Percentiles rank a stretch among this genome's conserved stretches.
These are phyloP conservation scores for Camelina neglecta DNA, from an alignment of 345 rosid species.

Conservation along the genomic window DNA sequence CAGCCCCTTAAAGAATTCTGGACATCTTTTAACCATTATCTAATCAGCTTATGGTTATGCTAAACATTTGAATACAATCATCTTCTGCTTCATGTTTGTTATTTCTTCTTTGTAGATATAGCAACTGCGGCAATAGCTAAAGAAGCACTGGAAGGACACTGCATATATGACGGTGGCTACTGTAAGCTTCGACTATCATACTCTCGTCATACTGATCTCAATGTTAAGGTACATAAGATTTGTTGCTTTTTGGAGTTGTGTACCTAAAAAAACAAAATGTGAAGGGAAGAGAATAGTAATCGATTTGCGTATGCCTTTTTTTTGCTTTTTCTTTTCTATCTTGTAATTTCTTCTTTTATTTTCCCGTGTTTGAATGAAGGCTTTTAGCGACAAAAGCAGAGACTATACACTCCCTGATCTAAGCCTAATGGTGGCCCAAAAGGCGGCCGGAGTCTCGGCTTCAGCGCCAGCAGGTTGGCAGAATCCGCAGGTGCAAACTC, in stretches of 20 bases:
- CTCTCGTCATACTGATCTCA: slow-evolving; percentile 99
- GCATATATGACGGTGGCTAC: slow-evolving; percentile 99
- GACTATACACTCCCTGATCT: slow-evolving; percentile 82
- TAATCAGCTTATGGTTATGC: background rate
- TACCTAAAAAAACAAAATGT: slow-evolving; percentile 11
- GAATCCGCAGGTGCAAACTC: slow-evolving; percentile 55
- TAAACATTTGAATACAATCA: slow-evolving; percentile 14
- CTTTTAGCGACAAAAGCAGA: slow-evolving; percentile 93
- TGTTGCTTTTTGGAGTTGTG: slow-evolving; percentile 55
- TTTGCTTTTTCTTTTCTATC: slow-evolving; percentile 44
- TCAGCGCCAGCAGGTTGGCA: slow-evolving; percentile 68
- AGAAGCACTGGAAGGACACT: slow-evolving; percentile 93
- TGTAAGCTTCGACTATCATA: slow-evolving; percentile 99
- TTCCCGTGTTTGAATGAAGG: slow-evolving; percentile 51
- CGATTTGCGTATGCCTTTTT: slow-evolving; percentile 52
- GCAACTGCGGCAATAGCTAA: slow-evolving; percentile 84
- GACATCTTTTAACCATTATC: background rate
- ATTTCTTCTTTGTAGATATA: slow-evolving; percentile 57
- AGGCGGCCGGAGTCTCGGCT: slow-evolving; percentile 52
- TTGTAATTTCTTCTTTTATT: slow-evolving; percentile 5
- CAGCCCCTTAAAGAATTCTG: background rate
- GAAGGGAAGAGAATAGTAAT: slow-evolving; percentile 42
- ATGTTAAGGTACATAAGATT: slow-evolving; percentile 90
- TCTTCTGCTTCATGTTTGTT: slow-evolving; percentile 8
- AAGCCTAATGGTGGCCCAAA: slow-evolving; percentile 56